Evolutionary conservation across 1,139 yeast genomes (phyloP), one percentile per base, ranked within the genome.

Genomic region (Schwanniomyces etchellsii): DNA sequence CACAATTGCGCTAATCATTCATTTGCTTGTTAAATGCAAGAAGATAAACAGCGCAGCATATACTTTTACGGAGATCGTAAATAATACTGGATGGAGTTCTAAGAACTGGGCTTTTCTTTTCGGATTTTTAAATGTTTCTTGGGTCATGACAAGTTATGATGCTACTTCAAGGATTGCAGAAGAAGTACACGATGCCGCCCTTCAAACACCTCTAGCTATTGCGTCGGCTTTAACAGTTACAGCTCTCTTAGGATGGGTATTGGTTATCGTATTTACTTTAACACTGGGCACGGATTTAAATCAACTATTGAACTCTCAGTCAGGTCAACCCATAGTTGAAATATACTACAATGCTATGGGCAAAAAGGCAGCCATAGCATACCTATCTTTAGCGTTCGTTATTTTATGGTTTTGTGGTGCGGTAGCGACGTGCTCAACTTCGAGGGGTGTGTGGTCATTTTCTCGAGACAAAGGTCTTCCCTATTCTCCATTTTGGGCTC

Each of bases 361-460:
- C 10, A 40, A 34, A 31, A 38, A 31, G 28, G 45, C 43, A 17
- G 38, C 42, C 25, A 7, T n/a, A 7, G 21, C n/a, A n/a, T n/a
- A n/a, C n/a, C n/a, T 18, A 18, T 18, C n/a, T 18, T 18, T 18
- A 18, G 21, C 9, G n/a, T 7, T n/a, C 7, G 21, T 18, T 18
- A 7, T 45, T 48, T 28, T 34, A 37, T 28, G 50, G 55, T 10
- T 48, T 53, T 9, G 38, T 48, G 2, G 39, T 43, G 28, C 42
- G 43, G 22, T 48, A 46, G 24, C 5, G 20, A 40, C 47, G 24
- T 45, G 52, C 24, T 44, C 56, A 15, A 45, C 47, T 12, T 52
- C 56, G 5, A 43, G 62, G 33, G 44, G 55, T 27, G 40, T 50
- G 25, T 54, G 58, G 59, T 44, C 61, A 2, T 55, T 57, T 42